A percentile compares a stretch with the other conserved stretches of the same genome.
phyloP scores from a whole-genome alignment of 257 asterid species.

The Rauvolfia tetraphylla region DNA sequence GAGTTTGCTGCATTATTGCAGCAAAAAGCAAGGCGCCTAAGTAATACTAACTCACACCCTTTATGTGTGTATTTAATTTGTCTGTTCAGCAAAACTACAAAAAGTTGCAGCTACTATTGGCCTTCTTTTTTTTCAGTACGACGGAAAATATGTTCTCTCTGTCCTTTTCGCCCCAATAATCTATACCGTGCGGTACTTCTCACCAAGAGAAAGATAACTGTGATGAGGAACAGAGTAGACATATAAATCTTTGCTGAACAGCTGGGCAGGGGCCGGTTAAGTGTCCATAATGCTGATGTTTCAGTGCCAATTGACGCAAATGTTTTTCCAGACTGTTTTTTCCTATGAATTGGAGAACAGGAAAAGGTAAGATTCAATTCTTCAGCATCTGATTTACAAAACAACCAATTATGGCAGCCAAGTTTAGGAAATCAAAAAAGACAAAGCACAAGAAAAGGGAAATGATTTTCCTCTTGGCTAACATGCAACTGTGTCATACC shows the following conservation, averaged over 20 bases:
- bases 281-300: slow-evolving; percentile 36
- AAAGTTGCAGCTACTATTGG: not conserved
- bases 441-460: not conserved
- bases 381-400: not conserved
- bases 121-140: not conserved
- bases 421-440: not conserved
- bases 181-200: slow-evolving; percentile 36
- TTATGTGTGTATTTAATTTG: not conserved
- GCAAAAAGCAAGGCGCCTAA: not conserved
- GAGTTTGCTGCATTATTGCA: not conserved
- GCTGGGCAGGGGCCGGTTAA: slow-evolving; percentile 27
- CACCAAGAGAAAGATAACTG: slow-evolving; percentile 30
- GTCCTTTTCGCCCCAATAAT: slow-evolving; percentile 22
- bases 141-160: slow-evolving; percentile 11
- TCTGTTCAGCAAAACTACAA: not conserved
- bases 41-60: not conserved
- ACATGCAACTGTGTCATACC: slow-evolving; percentile 39
- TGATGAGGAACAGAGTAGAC: slow-evolving; percentile 37
- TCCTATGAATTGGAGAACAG: slow-evolving; percentile 39
- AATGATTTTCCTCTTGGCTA: not conserved
- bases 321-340: slow-evolving; percentile 53
- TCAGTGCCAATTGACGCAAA: slow-evolving; percentile 68
- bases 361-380: not conserved
- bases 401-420: not conserved
- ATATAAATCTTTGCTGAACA: slow-evolving; percentile 33